Base-by-base conservation (phyloP, 2,329 filamentous ascomycete genomes). In the Paecilomyces sp. region DNA sequence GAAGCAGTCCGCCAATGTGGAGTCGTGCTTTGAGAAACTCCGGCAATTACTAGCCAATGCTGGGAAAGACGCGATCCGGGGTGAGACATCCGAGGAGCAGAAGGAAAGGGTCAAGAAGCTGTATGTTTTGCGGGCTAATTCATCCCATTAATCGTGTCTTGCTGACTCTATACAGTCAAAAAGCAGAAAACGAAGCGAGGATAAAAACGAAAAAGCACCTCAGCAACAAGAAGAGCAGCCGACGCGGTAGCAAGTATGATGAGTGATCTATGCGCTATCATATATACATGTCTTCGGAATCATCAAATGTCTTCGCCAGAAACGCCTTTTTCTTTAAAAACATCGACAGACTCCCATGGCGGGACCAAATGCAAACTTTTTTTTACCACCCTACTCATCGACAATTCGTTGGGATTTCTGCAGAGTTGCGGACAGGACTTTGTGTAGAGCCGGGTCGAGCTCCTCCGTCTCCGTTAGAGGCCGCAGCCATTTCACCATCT, bases 1-100 rank as follows among this genome's bases (percentile, higher is more conserved):
- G 47, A 86, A 86, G 69, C 85, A 86, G 67, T 77, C 74, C 53
- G 80, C 81, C 61, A 88, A 88, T 67, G 81, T 84, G 56, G 79
- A 83, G 54, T 76, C 78, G 30, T 88, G 85, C 70, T 86, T 82
- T 67, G 74, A 77, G 55, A 85, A 84, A 67, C 76, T 88, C 61
- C 77, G 83, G 62, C 76, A 82, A 57, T 67, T 86, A 58, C 77
- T 88, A 56, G 69, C 78, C 28, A 77, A 79, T 31, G 80, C 80
- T 22, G 85, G 80, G 4, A 76, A 75, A 25, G 70, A 75, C 25
- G 75, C 74, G 2, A 77, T 88, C 24, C 85, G 84, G 0, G 84
- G 84, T n/a, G 83, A 87, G 70, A 86, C 85, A 6, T 83, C 82
- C 24, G 73, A 76, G 56, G 83, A 79, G 63, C 83, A 87, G 67